phyloP scores from a whole-genome alignment of 768 basidiomycete genomes.

The Auriscalpium vulgare region DNA sequence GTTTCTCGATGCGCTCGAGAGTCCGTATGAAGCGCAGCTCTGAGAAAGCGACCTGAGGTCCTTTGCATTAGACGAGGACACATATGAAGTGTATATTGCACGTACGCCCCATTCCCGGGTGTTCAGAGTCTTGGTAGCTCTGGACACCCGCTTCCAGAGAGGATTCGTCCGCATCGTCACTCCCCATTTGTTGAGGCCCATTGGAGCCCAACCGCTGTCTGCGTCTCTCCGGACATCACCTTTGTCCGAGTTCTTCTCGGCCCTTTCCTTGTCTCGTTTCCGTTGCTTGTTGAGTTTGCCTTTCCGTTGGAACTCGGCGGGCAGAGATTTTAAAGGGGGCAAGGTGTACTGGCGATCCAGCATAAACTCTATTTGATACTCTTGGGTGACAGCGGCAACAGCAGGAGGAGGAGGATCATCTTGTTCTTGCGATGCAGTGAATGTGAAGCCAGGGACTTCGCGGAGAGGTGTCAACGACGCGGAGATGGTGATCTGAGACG shows the following conservation, averaged over 20 bases:
- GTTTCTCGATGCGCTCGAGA: slow-evolving; percentile 74
- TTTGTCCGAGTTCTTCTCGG: slow-evolving; percentile 30
- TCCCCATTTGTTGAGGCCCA: slow-evolving; percentile 59
- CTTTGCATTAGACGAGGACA: background rate
- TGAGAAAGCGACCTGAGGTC: slow-evolving; percentile 57
- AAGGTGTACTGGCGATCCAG: slow-evolving; percentile 43
- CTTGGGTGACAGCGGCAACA: slow-evolving; percentile 16
- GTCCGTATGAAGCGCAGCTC: slow-evolving; percentile 75
- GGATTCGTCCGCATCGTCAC: slow-evolving; percentile 74
- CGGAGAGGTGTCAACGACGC: slow-evolving; percentile 6
- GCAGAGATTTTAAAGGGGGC: slow-evolving; percentile 47
- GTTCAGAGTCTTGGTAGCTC: slow-evolving; percentile 69
- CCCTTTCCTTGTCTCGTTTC: slow-evolving; percentile 43
- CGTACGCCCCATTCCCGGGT: slow-evolving; percentile 80
- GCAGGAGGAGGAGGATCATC: background rate
- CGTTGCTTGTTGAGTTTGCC: slow-evolving; percentile 39
- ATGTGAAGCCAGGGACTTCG: slow-evolving; percentile 6
- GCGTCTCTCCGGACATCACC: slow-evolving; percentile 30
- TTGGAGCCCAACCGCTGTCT: slow-evolving; percentile 52
- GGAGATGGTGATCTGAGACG: slow-evolving; percentile 2
- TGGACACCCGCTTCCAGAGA: slow-evolving; percentile 57
- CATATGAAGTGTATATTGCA: slow-evolving; percentile 5
- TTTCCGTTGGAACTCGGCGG: slow-evolving; percentile 46
- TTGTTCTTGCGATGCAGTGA: background rate
- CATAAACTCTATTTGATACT: slow-evolving; percentile 19